A percentile compares a stretch with the other conserved stretches of the same genome.
Conservation (phyloP, 2,329 filamentous ascomycete species). For the Clonostachys rosea region DNA sequence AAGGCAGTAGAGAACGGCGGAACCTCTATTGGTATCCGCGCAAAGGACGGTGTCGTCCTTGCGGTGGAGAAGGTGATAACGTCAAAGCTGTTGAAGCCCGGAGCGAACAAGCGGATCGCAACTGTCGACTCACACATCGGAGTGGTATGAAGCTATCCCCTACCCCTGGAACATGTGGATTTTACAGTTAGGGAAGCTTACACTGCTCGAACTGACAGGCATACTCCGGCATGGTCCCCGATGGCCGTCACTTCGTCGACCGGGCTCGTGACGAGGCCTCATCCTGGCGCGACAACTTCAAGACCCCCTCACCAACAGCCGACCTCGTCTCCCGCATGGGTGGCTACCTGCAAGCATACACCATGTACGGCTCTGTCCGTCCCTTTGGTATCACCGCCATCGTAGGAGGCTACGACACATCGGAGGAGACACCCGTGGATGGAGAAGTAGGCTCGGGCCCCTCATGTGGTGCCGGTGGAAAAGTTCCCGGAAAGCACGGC, state of each 20-base stretch:
- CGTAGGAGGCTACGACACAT: slow-evolving; percentile 87
- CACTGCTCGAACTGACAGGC: slow-evolving; percentile 51
- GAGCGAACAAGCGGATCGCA: slow-evolving; percentile 95
- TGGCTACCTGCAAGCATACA: slow-evolving; percentile 95
- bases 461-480: slow-evolving; percentile 75
- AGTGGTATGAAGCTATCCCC: slow-evolving; percentile 60
- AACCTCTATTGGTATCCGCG: slow-evolving; percentile 92
- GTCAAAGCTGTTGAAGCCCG: slow-evolving; percentile 91
- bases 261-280: slow-evolving; percentile 91
- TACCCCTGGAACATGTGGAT: neutral
- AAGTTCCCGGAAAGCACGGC: slow-evolving; percentile 69
- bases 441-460: slow-evolving; percentile 86
- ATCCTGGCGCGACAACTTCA: slow-evolving; percentile 90
- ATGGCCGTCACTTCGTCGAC: slow-evolving; percentile 91
- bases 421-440: slow-evolving; percentile 79
- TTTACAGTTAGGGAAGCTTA: neutral
- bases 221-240: slow-evolving; percentile 89
- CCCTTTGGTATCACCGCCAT: slow-evolving; percentile 97
- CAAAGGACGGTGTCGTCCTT: slow-evolving; percentile 94
- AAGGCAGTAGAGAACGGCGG: slow-evolving; percentile 98
- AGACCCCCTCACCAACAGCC: slow-evolving; percentile 83
- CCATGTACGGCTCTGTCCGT: slow-evolving; percentile 92
- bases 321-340: slow-evolving; percentile 92
- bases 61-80: slow-evolving; percentile 95
- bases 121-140: slow-evolving; percentile 92